Percentiles rank a stretch among this genome's conserved stretches.
phyloP scores from a whole-genome alignment of 2,329 filamentous ascomycete species.

The Calcarisporium arbuscula region DNA sequence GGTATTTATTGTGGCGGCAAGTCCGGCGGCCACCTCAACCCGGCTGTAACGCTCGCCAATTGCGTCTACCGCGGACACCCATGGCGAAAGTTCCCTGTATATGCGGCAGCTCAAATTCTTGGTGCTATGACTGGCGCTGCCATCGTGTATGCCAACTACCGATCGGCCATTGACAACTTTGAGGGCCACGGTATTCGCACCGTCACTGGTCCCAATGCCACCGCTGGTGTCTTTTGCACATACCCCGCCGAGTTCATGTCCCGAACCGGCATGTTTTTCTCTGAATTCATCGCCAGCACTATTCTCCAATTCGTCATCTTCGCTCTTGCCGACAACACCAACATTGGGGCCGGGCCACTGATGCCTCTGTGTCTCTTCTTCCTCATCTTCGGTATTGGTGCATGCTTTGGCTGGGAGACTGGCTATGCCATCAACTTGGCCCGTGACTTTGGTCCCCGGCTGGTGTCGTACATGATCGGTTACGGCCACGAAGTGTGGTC shows the following conservation, averaged over 20 bases:
- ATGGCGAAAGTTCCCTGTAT: conserved; percentile 64
- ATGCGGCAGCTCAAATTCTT: conserved; percentile 58
- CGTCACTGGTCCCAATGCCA: conserved; percentile 51
- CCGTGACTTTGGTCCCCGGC: conserved; percentile 63
- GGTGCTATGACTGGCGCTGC: conserved; percentile 59
- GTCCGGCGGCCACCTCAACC: conserved; percentile 62
- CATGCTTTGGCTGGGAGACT: conserved; percentile 70
- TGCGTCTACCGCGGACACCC: conserved; percentile 63
- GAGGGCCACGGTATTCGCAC: conserved; percentile 56
- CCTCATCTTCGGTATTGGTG: conserved; percentile 66
- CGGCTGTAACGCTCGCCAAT: conserved; percentile 64
- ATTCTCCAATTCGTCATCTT: conserved; percentile 69
- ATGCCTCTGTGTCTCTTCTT: conserved; percentile 62
- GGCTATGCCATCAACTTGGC: conserved; percentile 71
- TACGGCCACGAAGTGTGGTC: conserved; percentile 63
- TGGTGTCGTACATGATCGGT: conserved; percentile 61
- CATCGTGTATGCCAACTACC: conserved; percentile 58
- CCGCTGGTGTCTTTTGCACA: conserved; percentile 67
- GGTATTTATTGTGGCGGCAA: conserved; percentile 61
- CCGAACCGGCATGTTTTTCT: conserved; percentile 62
- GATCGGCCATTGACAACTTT: conserved; percentile 56
- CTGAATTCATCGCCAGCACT: conserved; percentile 61
- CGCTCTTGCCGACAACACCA: conserved; percentile 54
- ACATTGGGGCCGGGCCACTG: conserved; percentile 48
- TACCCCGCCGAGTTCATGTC: conserved; percentile 64